A percentile compares a stretch with the other conserved stretches of the same genome.
These are phyloP conservation scores for Graphilbum sp. DNA, from an alignment of 2,329 filamentous ascomycete genomes.

Conservation along the genomic window DNA sequence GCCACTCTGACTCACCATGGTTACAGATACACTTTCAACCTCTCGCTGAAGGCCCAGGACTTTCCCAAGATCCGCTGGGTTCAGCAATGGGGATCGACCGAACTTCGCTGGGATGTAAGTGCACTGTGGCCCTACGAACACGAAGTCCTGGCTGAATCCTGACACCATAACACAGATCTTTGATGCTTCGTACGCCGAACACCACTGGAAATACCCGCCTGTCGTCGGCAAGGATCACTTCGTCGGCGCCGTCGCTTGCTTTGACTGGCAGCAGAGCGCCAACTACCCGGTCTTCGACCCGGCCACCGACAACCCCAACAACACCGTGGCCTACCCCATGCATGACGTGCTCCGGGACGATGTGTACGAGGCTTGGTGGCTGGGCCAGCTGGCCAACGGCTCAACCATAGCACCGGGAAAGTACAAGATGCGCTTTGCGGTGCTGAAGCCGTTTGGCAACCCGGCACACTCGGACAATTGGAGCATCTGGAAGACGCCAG, in stretches of 20 bases:
- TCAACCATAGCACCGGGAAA: slow-evolving; percentile 18
- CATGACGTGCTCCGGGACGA: slow-evolving; percentile 8
- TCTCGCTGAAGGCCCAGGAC: slow-evolving; percentile 11
- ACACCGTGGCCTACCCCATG: slow-evolving; percentile 9
- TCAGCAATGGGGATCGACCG: slow-evolving; percentile 5
- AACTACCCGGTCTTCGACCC: slow-evolving; percentile 1
- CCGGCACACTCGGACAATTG: slow-evolving; percentile 1
- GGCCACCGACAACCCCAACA: slow-evolving; percentile 1
- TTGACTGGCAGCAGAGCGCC: background rate
- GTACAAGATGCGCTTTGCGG: slow-evolving; percentile 10
- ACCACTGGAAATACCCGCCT: slow-evolving; percentile 13
- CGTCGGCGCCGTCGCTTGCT: slow-evolving; percentile 10
- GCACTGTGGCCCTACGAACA: background rate
- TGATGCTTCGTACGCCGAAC: slow-evolving; percentile 10
- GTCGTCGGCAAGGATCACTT: slow-evolving; percentile 11
- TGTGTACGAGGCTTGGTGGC: slow-evolving; percentile 8
- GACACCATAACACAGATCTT: slow-evolving; percentile 6
- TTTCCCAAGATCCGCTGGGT: slow-evolving; percentile 14
- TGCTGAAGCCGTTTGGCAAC: slow-evolving; percentile 1
- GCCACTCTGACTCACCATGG: background rate
- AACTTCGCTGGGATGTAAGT: slow-evolving; percentile 16
- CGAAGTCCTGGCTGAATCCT: too few species aligned
- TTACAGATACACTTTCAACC: slow-evolving; percentile 11
- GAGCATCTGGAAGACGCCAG: background rate
- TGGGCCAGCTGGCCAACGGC: slow-evolving; percentile 11